Percentiles rank a stretch among this genome's conserved stretches.
phyloP scores from a whole-genome alignment of 192 early-diverging fungal genomes.

The Pilaira anomala region DNA sequence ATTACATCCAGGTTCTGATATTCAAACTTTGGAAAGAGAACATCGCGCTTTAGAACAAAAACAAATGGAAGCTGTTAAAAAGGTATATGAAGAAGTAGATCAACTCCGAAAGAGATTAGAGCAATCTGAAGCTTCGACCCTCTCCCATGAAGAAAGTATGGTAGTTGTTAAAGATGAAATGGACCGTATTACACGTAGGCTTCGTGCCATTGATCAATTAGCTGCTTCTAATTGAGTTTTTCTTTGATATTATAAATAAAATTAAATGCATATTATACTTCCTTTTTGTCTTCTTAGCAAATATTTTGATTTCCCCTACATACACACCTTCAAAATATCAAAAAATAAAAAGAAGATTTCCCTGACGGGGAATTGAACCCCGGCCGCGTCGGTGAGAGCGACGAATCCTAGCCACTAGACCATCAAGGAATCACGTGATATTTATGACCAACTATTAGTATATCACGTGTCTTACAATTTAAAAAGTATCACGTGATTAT shows the following conservation, averaged over 20 bases:
- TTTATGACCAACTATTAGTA: too few relatives aligned
- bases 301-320: too few relatives aligned
- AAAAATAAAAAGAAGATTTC: neutral
- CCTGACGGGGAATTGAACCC: constrained; percentile 28
- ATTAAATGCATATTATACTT: neutral
- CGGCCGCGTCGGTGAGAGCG: constrained; percentile 29
- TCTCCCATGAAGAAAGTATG: constrained; percentile 20
- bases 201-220: constrained; percentile 21
- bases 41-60: constrained; percentile 16
- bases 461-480: too few relatives aligned
- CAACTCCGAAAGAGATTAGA: constrained; percentile 12
- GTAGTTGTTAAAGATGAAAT: constrained; percentile 24
- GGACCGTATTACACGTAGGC: constrained; percentile 26
- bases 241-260: too few relatives aligned
- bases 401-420: constrained; percentile 27
- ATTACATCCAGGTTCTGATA: neutral
- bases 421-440: neutral
- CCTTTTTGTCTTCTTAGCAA: neutral
- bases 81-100: constrained; percentile 17
- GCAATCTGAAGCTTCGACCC: constrained; percentile 16
- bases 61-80: constrained; percentile 21
- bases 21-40: constrained; percentile 18
- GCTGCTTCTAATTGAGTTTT: neutral
- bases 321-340: too few relatives aligned
- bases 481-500: too few relatives aligned